Base-by-base conservation (phyloP, 2,329 filamentous ascomycete genomes). In the Dissoconium aciculare region DNA sequence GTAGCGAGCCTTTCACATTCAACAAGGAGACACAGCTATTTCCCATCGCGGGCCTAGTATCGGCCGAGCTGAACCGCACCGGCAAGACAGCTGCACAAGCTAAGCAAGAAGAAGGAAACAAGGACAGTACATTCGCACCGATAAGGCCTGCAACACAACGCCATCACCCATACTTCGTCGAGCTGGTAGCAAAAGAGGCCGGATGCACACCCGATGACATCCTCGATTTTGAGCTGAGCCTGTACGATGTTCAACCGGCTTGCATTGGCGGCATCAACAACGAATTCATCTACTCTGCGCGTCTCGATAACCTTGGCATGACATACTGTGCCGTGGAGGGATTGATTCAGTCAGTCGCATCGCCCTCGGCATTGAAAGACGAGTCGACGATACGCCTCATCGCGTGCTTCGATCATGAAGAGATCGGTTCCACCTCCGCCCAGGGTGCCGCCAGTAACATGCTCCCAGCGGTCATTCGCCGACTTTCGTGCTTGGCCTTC, bases 1-100 rank as follows among this genome's bases (percentile, higher is more conserved):
- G 87, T 33, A 74, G 81, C 46, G 69, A 79, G 47, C 81, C 68
- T 39, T 98, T 98, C 50, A 67, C 82, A 33, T 92, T 91, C 51
- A 98, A 95, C 66, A 95, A 94, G 63, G 89, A 98, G 63, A 83
- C 78, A 14, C 87, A 98, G 56, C 63, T 98, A 14, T 91, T 93
- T 50, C 89, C 89, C 4, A 94, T 98, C 49, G 75, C 79, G 13
- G 89, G 89, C 4, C 66, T 98, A 32, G 78, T 82, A 2, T 74
- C 79, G 30, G 81, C 83, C 2, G 85, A 94, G 61, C 67, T 98
- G 35, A 94, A 94, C 62, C 69, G 81, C 43, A 70, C 72, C 14
- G 70, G 66, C 23, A 66, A 66, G 49, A 55, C 58, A 6, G 59
- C 59, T 4, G 63, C 64, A 28, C 43, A 59, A n/a, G 55, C 64